Percentiles rank a stretch among this genome's conserved stretches.
These are phyloP conservation scores for Podospora pseudopauciseta DNA, from an alignment of 495 filamentous ascomycete species.

Conservation along the genomic window DNA sequence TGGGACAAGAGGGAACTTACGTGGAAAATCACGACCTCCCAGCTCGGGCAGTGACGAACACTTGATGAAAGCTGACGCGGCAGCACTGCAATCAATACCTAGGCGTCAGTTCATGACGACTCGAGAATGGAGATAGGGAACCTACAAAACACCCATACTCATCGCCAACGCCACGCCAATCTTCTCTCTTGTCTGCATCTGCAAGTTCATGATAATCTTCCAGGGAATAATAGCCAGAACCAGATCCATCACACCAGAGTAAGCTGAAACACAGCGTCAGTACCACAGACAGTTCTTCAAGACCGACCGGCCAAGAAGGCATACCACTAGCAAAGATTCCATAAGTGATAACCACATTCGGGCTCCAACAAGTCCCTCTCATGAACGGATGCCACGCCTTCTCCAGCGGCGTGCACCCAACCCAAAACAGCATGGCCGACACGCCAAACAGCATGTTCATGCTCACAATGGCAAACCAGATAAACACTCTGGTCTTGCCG, in stretches of 20 bases:
- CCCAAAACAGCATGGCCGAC: slow-evolving; percentile 38
- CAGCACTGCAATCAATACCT: slow-evolving; percentile 14
- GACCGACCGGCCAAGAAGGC: neutral
- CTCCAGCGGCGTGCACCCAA: slow-evolving; percentile 36
- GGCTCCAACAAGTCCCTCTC: slow-evolving; percentile 35
- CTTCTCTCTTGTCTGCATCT: slow-evolving; percentile 34
- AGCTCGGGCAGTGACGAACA: slow-evolving; percentile 31
- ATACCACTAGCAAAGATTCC: slow-evolving; percentile 27
- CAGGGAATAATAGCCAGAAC: slow-evolving; percentile 32
- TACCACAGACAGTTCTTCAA: too few relatives aligned
- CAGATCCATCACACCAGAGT: slow-evolving; percentile 30
- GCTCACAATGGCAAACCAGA: slow-evolving; percentile 32
- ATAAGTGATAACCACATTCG: slow-evolving; percentile 22
- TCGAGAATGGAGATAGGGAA: neutral
- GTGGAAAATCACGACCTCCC: slow-evolving; percentile 24
- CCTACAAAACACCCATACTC: slow-evolving; percentile 34
- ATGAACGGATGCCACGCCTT: slow-evolving; percentile 33
- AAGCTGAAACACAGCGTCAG: slow-evolving; percentile 19
- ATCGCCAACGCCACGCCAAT: slow-evolving; percentile 39
- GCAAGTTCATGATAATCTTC: slow-evolving; percentile 31
- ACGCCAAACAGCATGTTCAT: slow-evolving; percentile 41
- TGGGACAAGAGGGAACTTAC: slow-evolving; percentile 5
- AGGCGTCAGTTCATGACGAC: neutral
- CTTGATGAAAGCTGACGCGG: slow-evolving; percentile 30
- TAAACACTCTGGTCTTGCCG: slow-evolving; percentile 22